Conservation (phyloP, 176 grass and related monocot genomes). For the Pontederia paniculata region DNA sequence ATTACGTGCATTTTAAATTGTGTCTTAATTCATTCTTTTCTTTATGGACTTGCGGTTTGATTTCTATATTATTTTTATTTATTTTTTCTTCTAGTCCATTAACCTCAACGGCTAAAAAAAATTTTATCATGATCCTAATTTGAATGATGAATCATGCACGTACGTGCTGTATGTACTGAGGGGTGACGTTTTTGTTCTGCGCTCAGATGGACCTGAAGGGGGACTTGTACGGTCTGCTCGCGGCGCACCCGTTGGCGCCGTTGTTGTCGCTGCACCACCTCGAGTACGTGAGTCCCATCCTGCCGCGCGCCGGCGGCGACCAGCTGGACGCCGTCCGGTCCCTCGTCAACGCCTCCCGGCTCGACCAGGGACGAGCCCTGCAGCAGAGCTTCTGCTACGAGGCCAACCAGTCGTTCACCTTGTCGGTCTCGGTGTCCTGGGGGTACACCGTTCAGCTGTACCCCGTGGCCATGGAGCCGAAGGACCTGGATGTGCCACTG, state of each 20-base stretch:
- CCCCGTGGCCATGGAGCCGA: constrained; percentile 35
- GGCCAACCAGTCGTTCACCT: constrained; percentile 27
- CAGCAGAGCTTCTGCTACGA: constrained; percentile 85
- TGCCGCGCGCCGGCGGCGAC: constrained; percentile 16
- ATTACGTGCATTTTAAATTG: too few relatives aligned
- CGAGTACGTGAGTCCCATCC: constrained; percentile 48
- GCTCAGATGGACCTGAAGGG: constrained; percentile 56
- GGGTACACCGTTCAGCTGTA: constrained; percentile 72
- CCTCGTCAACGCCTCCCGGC: constrained; percentile 26
- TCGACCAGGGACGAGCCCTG: constrained; percentile 46
- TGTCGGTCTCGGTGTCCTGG: constrained; percentile 74
- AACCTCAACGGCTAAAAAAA: too few relatives aligned
- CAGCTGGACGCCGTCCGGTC: constrained; percentile 31
- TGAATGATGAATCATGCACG: too few relatives aligned
- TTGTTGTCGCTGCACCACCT: constrained; percentile 88
- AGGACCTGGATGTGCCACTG: constrained; percentile 45
- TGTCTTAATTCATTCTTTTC: too few relatives aligned
- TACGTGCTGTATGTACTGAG: background rate
- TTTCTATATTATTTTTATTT: too few relatives aligned
- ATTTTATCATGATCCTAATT: too few relatives aligned
- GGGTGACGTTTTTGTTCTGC: background rate
- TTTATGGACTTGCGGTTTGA: too few relatives aligned
- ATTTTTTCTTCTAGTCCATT: too few relatives aligned
- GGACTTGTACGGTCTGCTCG: constrained; percentile 75
- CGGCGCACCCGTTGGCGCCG: constrained; percentile 74